These are phyloP conservation scores for Suillus plorans DNA, from an alignment of 768 basidiomycete species.

Conservation along the genomic window DNA sequence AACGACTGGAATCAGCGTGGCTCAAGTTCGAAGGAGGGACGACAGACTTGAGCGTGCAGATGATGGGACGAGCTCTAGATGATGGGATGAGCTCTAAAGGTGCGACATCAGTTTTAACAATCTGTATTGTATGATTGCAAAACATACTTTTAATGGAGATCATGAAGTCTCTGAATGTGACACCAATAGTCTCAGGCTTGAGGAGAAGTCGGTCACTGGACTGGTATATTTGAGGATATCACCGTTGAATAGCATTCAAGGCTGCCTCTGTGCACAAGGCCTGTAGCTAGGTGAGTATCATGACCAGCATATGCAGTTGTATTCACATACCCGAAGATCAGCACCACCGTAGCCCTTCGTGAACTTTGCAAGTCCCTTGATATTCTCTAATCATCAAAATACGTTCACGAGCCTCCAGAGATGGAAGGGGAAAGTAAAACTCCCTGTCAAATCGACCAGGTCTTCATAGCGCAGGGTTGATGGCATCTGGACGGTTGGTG, in stretches of 20 bases:
- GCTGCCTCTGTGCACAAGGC: conserved; percentile 97
- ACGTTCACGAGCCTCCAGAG: too few species aligned
- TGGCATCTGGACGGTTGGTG: too few species aligned
- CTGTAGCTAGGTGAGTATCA: conserved; percentile 35
- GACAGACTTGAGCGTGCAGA: too few species aligned
- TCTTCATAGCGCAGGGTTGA: too few species aligned
- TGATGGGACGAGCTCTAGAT: too few species aligned
- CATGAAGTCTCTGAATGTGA: conserved; percentile 93
- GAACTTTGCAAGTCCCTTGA: conserved; percentile 74
- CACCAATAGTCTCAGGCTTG: conserved; percentile 80
- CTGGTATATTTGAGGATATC: conserved; percentile 97
- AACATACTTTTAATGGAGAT: conserved; percentile 86
- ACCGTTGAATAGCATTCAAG: conserved; percentile 91
- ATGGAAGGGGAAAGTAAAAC: too few species aligned
- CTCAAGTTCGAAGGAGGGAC: too few species aligned
- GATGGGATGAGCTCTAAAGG: too few species aligned
- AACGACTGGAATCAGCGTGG: too few species aligned
- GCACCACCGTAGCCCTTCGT: conserved; percentile 99
- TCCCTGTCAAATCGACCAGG: conserved; percentile 89
- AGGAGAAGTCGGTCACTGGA: conserved; percentile 82
- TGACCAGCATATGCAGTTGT: conserved; percentile 10
- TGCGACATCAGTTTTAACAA: too few species aligned
- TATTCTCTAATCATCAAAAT: conserved; percentile 51
- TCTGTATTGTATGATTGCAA: background rate
- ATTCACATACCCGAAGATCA: conserved; percentile 75